Percentiles rank a stretch among this genome's conserved stretches.
Evolutionary conservation across 345 rosid genomes (phyloP).

Genomic region (Rhodamnia rubescens): DNA sequence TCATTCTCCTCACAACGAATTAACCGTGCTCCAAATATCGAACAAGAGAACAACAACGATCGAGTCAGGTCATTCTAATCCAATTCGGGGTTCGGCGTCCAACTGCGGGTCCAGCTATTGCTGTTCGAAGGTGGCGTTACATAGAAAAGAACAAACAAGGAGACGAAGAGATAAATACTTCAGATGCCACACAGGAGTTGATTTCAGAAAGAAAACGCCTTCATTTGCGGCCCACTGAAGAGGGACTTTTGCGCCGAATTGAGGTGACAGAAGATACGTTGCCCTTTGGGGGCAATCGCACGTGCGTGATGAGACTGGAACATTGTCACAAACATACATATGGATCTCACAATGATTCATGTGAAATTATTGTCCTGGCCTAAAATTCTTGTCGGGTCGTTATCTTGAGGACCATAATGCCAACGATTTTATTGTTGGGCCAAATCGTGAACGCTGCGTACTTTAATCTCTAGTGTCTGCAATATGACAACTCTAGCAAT

Average conservation of each 20-base stretch:
- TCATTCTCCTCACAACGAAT: background rate
- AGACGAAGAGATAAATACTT: background rate
- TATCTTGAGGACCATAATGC: background rate
- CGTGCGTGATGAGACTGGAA: background rate
- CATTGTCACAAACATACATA: background rate
- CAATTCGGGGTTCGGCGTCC: background rate
- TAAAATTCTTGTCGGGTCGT: background rate
- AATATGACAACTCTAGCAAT: too few species aligned
- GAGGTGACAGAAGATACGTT: background rate
- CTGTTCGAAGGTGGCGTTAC: background rate
- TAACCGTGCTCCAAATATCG: background rate
- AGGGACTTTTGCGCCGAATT: background rate
- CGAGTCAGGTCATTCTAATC: background rate
- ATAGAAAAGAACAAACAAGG: background rate
- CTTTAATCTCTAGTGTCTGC: background rate
- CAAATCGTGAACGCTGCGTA: background rate
- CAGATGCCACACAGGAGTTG: background rate
- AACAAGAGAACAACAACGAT: background rate
- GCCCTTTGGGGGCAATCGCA: background rate
- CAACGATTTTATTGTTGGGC: background rate
- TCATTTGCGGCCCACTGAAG: background rate
- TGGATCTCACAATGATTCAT: background rate
- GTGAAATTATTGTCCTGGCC: background rate
- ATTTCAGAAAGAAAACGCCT: background rate
- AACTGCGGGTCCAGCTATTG: background rate